A percentile compares a stretch with the other conserved stretches of the same genome.
phyloP scores from a whole-genome alignment of 805 yeast genomes.

The Candida parachauliodes region DNA sequence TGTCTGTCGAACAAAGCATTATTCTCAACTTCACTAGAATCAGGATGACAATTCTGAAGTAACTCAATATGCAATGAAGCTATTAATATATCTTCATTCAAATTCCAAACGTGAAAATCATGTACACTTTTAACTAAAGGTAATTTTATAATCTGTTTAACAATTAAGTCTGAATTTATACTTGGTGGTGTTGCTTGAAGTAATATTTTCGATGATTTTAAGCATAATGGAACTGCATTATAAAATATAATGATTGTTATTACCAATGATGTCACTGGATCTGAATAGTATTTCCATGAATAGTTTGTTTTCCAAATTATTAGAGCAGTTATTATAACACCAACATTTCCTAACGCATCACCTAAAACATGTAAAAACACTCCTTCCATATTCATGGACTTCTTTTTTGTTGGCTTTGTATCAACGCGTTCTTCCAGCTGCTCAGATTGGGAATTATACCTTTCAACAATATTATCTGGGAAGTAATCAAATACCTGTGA shows the following conservation, averaged over 20 bases:
- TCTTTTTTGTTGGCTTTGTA: constrained; percentile 27
- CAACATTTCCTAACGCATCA: constrained; percentile 93
- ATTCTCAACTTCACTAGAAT: constrained; percentile 13
- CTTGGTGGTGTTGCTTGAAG: constrained; percentile 91
- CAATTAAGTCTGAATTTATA: constrained; percentile 71
- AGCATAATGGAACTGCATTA: constrained; percentile 86
- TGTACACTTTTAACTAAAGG: constrained; percentile 81
- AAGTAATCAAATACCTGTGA: constrained; percentile 33
- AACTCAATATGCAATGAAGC: constrained; percentile 89
- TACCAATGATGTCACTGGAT: constrained; percentile 80
- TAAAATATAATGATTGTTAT: constrained; percentile 88
- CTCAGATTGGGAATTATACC: constrained; percentile 31
- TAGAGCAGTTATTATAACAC: constrained; percentile 85
- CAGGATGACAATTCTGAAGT: constrained; percentile 11
- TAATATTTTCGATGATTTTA: constrained; percentile 79
- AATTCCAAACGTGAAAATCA: constrained; percentile 95
- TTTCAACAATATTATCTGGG: constrained; percentile 46
- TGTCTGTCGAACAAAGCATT: constrained; percentile 34
- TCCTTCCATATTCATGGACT: constrained; percentile 95
- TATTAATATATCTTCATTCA: constrained; percentile 79
- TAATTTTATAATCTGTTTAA: constrained; percentile 61
- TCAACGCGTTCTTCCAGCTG: constrained; percentile 1
- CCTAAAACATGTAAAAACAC: constrained; percentile 94
- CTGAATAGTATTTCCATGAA: constrained; percentile 82
- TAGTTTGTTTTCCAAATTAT: constrained; percentile 93